phyloP scores from a whole-genome alignment of 805 yeast species.

The Nakazawaea holstii region DNA sequence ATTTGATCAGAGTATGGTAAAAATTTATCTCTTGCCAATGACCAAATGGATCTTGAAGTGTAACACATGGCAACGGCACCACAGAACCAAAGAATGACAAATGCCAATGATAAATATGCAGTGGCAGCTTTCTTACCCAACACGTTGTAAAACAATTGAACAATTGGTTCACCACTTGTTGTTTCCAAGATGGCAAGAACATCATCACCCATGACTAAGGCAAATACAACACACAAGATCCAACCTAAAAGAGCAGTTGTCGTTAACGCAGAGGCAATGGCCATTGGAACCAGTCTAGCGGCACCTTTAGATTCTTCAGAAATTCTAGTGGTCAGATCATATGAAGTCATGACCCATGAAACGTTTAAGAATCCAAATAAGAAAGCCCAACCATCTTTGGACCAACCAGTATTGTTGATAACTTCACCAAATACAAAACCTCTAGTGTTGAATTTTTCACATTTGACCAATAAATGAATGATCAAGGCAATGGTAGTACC shows the following conservation, averaged over 20 bases:
- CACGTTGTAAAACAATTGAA: slow-evolving; percentile 43
- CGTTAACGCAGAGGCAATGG: slow-evolving; percentile 48
- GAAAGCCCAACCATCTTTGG: slow-evolving; percentile 49
- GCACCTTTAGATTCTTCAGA: slow-evolving; percentile 53
- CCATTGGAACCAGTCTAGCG: slow-evolving; percentile 49
- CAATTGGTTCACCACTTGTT: slow-evolving; percentile 44
- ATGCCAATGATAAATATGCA: slow-evolving; percentile 42
- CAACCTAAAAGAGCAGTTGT: slow-evolving; percentile 47
- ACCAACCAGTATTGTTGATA: slow-evolving; percentile 46
- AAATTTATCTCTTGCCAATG: slow-evolving; percentile 53
- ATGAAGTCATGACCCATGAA: slow-evolving; percentile 55
- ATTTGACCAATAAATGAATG: slow-evolving; percentile 48
- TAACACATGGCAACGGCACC: slow-evolving; percentile 47
- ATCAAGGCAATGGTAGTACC: slow-evolving; percentile 44
- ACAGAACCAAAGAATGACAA: slow-evolving; percentile 47
- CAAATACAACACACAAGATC: slow-evolving; percentile 40
- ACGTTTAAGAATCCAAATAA: slow-evolving; percentile 52
- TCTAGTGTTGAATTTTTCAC: slow-evolving; percentile 40
- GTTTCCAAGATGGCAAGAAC: slow-evolving; percentile 27
- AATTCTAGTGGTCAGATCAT: slow-evolving; percentile 52
- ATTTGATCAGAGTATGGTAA: slow-evolving; percentile 40
- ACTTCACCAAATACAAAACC: slow-evolving; percentile 42
- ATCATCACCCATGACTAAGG: slow-evolving; percentile 39
- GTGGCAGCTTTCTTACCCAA: slow-evolving; percentile 51
- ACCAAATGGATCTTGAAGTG: slow-evolving; percentile 48